A percentile compares a stretch with the other conserved stretches of the same genome.
Conservation (phyloP, 129 eudicot genomes). For the Saussurea involucrata region DNA sequence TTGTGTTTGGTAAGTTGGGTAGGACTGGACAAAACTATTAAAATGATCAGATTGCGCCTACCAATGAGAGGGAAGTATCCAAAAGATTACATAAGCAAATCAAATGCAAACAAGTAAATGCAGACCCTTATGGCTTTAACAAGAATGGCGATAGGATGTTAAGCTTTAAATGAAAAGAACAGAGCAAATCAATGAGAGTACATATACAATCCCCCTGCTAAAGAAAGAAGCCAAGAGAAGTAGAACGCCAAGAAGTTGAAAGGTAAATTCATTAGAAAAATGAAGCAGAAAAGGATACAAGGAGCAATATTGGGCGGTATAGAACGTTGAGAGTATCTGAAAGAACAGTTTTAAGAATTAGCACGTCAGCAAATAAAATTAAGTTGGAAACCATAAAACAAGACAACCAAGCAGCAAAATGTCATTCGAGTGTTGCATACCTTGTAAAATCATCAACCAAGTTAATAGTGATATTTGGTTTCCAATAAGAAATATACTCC, state of each 20-base stretch:
- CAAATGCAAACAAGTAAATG: neutral
- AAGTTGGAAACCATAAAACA: neutral
- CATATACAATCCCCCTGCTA: neutral
- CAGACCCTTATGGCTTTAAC: neutral
- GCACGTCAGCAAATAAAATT: conserved; percentile 3
- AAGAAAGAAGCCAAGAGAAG: neutral
- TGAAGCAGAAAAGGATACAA: conserved; percentile 60
- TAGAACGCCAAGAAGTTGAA: neutral
- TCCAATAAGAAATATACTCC: conserved; percentile 93
- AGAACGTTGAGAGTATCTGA: conserved; percentile 72
- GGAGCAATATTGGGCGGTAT: conserved; percentile 86
- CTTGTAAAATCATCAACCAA: conserved; percentile 90
- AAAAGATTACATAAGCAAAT: neutral
- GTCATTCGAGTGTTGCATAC: conserved; percentile 27
- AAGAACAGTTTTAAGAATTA: conserved; percentile 3
- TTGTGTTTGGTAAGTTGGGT: neutral
- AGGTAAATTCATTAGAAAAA: neutral
- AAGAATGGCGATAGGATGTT: neutral
- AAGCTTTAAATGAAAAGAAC: neutral
- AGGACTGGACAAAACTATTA: neutral
- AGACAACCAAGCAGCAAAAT: neutral
- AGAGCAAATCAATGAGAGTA: neutral
- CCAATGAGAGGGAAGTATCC: neutral
- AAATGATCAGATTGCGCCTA: neutral
- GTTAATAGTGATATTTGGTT: conserved; percentile 90